Evolutionary conservation across 2,329 filamentous ascomycete genomes (phyloP).

Genomic region (Dothideomycetes sp.): DNA sequence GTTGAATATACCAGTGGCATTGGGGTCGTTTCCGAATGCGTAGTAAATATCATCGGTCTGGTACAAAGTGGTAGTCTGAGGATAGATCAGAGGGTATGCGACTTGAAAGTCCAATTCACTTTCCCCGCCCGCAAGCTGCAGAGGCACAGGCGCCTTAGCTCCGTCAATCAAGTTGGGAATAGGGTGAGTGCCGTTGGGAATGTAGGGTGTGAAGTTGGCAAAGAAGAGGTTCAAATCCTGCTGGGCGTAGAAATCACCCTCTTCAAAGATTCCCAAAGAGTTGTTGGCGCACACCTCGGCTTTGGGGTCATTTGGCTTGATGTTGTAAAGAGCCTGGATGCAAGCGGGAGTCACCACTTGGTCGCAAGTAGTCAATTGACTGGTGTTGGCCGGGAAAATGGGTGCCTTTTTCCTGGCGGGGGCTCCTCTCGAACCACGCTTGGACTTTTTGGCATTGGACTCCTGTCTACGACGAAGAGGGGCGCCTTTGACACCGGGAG

Average conservation of each 20-base stretch:
- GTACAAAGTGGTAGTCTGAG: constrained; percentile 41
- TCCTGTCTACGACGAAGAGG: constrained; percentile 12
- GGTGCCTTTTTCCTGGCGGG: constrained; percentile 6
- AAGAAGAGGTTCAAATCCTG: constrained; percentile 39
- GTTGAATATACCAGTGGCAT: constrained; percentile 33
- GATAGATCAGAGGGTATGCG: constrained; percentile 44
- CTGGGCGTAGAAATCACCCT: constrained; percentile 36
- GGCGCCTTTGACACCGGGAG: constrained; percentile 22
- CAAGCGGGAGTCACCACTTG: constrained; percentile 20
- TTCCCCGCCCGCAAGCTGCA: constrained; percentile 30
- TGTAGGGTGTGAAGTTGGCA: constrained; percentile 19
- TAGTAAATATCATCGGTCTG: constrained; percentile 36
- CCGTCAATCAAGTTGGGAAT: constrained; percentile 19
- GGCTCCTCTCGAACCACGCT: constrained; percentile 2
- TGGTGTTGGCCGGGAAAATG: constrained; percentile 14
- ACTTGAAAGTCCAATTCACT: constrained; percentile 42
- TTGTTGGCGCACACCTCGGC: constrained; percentile 17
- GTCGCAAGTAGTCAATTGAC: constrained; percentile 17
- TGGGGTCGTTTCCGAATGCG: constrained; percentile 29
- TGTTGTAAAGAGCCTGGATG: constrained; percentile 20
- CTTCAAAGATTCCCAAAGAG: constrained; percentile 36
- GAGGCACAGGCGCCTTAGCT: constrained; percentile 18
- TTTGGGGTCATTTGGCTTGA: constrained; percentile 16
- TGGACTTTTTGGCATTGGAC: constrained; percentile 11
- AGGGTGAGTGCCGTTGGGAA: constrained; percentile 23